Base-by-base conservation (phyloP, 306 rosid species). In the Dalbergia oliveri region DNA sequence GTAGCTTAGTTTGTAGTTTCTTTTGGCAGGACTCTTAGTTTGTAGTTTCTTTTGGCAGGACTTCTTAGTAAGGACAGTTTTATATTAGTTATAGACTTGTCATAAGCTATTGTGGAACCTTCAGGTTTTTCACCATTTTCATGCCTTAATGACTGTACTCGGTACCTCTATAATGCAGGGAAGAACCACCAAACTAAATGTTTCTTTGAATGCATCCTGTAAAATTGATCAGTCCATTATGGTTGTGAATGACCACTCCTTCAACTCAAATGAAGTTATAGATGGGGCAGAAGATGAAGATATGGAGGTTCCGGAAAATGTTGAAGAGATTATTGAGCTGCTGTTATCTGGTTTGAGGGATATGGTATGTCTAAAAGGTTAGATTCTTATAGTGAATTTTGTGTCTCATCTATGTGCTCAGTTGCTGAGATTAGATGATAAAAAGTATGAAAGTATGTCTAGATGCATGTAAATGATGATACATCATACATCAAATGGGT, bases 251-350 rank as follows among this genome's bases (percentile, higher is more conserved):
- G 37, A 71, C 70, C 75, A 63, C 81, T 76, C 35, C 74, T 58
- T 76, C 79, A 78, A 74, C 85, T 70, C 86, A 15, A 78, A 77
- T 11, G 73, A 73, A 82, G 78, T 65, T 66, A 67, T 76, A 58
- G 90, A 84, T 57, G 84, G 49, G 79, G 65, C 66, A 58, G 89
- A 88, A 83, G 90, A 94, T 49, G 99, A 93, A 82, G 97, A 90
- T 73, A 90, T 93, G 92, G 99, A 91, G 72, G 91, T 95, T 82
- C 97, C 98, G 64, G 99, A 91, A 83, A 77, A 90, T 63, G 86
- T 95, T 66, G 99, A 95, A 87, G 99, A 95, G 92, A 95, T 95
- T 76, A 91, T 95, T 85, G 99, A 95, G 91, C 89, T 88, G 92
- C 74, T 93, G 83, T 89, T 95, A 45, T 87, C 90, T 71, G 99